Evolutionary conservation across 1,139 yeast genomes (phyloP), one percentile per base, ranked within the genome.

Genomic region (Scheffersomyces quercinus): DNA sequence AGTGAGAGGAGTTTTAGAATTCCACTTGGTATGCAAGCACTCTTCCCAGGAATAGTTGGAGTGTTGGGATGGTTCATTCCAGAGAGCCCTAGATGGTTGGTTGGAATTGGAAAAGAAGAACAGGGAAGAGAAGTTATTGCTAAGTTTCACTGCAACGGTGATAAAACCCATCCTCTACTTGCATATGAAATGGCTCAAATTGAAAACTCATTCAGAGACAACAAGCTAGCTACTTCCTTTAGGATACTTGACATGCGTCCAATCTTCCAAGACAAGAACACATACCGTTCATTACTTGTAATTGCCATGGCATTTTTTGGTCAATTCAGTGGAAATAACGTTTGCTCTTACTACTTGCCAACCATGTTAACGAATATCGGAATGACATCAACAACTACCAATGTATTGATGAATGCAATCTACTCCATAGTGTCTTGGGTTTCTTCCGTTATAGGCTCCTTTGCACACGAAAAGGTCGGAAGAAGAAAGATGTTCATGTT

Each of bases 31-130:
- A 45, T 57, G 38, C 62, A 58, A 43, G 57, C 51, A 4, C 49
- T 52, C 15, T 58, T 55, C 28, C 56, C 59, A 35, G 58, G 52
- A 2, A 20, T 57, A 7, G 51, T 57, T 5, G 35, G 35, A 14
- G 40, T 44, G 52, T 39, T 40, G 56, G 43, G 48, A 46, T 67
- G 64, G 37, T 67, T 74, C 45, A 67, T 81, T 16, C 85, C 86
- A 2, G 87, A 82, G 53, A 75, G 83, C 4, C 87, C 87, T 2
- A 64, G 86, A 44, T 80, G 71, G 70, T 60, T 78, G 28, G 65
- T 79, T 7, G 59, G 71, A 13, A 62, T 63, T 28, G 73, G 70
- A 4, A 57, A 68, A 34, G 49, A 60, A 11, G 65, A 64, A 4
- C 62, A 64, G 16, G 83, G 85, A 3, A 49, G 55, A 30, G 38